Percentiles rank a stretch among this genome's conserved stretches.
These are phyloP conservation scores for Tylopilus felleus DNA, from an alignment of 768 basidiomycete genomes.

Conservation along the genomic window DNA sequence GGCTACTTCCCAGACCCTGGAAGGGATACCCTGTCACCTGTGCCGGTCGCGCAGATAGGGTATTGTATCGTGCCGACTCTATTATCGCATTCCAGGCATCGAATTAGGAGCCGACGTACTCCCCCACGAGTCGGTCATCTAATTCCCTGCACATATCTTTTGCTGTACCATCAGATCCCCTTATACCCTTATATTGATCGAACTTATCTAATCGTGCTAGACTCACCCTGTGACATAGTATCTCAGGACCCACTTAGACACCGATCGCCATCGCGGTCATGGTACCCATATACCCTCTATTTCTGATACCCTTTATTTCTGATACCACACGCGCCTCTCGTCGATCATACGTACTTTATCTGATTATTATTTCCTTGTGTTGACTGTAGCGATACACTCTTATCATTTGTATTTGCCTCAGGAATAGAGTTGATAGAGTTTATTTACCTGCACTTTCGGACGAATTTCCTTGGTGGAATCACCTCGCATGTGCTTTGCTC, in stretches of 20 bases:
- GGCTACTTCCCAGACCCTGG: accelerated
- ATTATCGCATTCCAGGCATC: no score
- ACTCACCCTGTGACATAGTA: background rate
- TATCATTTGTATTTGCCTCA: constrained; percentile 1
- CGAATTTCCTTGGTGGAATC: background rate
- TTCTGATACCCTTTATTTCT: no score
- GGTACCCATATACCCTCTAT: background rate
- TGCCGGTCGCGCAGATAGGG: background rate
- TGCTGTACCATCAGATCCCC: no score
- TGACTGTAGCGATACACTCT: constrained; percentile 21
- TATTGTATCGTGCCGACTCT: no score
- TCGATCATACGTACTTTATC: constrained; percentile 1
- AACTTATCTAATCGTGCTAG: no score
- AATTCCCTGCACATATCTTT: no score
- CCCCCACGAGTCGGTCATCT: no score
- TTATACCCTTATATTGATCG: no score
- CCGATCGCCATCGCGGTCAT: background rate
- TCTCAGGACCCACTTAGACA: background rate
- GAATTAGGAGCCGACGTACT: no score
- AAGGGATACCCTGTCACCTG: constrained; percentile 11
- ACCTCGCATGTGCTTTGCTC: background rate
- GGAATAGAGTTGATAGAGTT: constrained; percentile 2
- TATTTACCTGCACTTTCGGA: background rate
- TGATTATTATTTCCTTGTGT: background rate
- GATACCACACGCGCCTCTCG: no score